Evolutionary conservation across 1,139 yeast genomes (phyloP), one percentile per base, ranked within the genome.

Genomic region (Candida tetrigidarum): DNA sequence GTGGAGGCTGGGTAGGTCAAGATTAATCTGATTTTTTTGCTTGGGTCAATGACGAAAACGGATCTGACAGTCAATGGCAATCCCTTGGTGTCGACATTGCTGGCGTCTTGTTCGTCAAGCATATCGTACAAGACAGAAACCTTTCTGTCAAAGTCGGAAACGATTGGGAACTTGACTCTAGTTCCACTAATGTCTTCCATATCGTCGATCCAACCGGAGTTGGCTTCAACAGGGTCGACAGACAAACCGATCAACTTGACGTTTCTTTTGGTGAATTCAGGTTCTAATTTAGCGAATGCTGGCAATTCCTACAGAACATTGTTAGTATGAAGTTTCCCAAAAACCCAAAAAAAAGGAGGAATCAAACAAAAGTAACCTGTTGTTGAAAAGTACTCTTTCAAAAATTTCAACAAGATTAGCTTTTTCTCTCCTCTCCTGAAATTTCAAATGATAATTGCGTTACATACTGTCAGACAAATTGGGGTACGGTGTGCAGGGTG

Each of bases 401-500:
- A n/a, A n/a, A n/a, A n/a, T n/a, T n/a, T n/a, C n/a, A n/a, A n/a
- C n/a, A n/a, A n/a, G n/a, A n/a, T n/a, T n/a, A n/a, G n/a, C n/a
- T n/a, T n/a, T n/a, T n/a, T n/a, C n/a, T n/a, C n/a, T n/a, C n/a
- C n/a, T n/a, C n/a, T n/a, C n/a, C n/a, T n/a, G n/a, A n/a, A n/a
- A n/a, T n/a, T n/a, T n/a, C n/a, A n/a, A n/a, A 23, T 23, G 26
- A 22, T 22, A 22, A 22, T 22, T 22, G n/a, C n/a, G n/a, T n/a
- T n/a, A n/a, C n/a, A n/a, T n/a, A n/a, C n/a, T n/a, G n/a, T n/a
- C n/a, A n/a, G n/a, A 71, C 96, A 88, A 43, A 88, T 93, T 44
- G 96, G 96, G 41, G 96, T 88, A 74, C 84, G 86, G 62, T 86
- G 95, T 61, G 84, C 95, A 50, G 96, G 96, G 68, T 88, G 96